These are phyloP conservation scores for Phytophthora brassicae DNA, from an alignment of 352 stramenopile genomes.

Conservation along the genomic window DNA sequence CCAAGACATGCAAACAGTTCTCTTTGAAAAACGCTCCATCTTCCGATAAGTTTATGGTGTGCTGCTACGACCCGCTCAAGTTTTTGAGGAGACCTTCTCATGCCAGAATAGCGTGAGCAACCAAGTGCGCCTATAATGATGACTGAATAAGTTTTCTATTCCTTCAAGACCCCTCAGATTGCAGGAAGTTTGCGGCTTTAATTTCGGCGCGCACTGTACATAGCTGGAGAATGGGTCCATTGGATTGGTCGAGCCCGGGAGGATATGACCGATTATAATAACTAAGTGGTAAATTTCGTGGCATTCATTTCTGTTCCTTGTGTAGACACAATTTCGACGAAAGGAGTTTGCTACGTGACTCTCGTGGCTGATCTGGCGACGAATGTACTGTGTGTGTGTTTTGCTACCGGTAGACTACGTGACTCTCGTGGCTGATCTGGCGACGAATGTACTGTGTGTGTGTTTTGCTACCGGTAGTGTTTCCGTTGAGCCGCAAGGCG, in stretches of 20 bases:
- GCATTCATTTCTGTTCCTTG: slow-evolving; percentile 51
- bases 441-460: slow-evolving; percentile 50
- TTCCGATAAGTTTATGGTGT: slow-evolving; percentile 25
- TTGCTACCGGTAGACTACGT: too few relatives aligned
- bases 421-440: slow-evolving; percentile 45
- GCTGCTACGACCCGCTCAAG: slow-evolving; percentile 26
- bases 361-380: slow-evolving; percentile 51
- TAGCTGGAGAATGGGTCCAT: slow-evolving; percentile 38
- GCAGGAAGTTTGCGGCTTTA: too few relatives aligned
- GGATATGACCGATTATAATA: slow-evolving; percentile 55
- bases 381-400: too few relatives aligned
- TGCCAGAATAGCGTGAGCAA: slow-evolving; percentile 10
- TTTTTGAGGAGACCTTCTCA: slow-evolving; percentile 2
- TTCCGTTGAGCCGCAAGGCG: slow-evolving; percentile 45
- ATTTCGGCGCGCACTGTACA: slow-evolving; percentile 35
- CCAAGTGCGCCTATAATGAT: too few relatives aligned
- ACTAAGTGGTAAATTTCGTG: slow-evolving; percentile 44
- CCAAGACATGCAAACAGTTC: slow-evolving; percentile 22
- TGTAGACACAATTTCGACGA: slow-evolving; percentile 54
- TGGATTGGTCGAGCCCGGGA: slow-evolving; percentile 27
- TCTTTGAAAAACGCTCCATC: slow-evolving; percentile 16
- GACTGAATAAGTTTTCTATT: too few relatives aligned
- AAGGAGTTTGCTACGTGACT: slow-evolving; percentile 32
- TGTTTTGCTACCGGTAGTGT: slow-evolving; percentile 54
- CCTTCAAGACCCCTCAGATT: too few relatives aligned